phyloP scores from a whole-genome alignment of 208 protist genomes.

The Crithidia fasciculata region DNA sequence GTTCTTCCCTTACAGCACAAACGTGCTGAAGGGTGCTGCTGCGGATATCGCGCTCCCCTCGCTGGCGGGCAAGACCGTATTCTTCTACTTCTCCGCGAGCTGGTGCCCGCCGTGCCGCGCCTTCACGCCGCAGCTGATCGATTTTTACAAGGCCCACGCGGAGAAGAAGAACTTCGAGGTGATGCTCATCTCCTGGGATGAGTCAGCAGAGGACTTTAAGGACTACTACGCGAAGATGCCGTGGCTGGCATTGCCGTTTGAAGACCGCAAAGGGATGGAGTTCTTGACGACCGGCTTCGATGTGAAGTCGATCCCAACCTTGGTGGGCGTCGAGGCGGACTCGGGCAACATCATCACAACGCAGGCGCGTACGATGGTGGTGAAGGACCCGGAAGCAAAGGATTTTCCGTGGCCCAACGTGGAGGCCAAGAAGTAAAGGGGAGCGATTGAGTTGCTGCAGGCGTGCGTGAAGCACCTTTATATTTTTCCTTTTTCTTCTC shows the following conservation, averaged over 20 bases:
- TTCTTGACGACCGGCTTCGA: conserved; percentile 55
- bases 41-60: conserved; percentile 32
- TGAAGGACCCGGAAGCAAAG: conserved; percentile 71
- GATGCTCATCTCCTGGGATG: conserved; percentile 82
- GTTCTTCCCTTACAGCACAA: conserved; percentile 56
- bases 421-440: conserved; percentile 21
- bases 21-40: conserved; percentile 51
- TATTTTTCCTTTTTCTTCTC: background rate
- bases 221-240: conserved; percentile 87
- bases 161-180: conserved; percentile 88
- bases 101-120: conserved; percentile 95
- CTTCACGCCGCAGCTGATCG: conserved; percentile 88
- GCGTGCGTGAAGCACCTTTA: background rate
- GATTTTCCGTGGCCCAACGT: conserved; percentile 71
- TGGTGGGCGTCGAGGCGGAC: conserved; percentile 80
- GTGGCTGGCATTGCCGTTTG: conserved; percentile 80
- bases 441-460: background rate
- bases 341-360: conserved; percentile 76
- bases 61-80: conserved; percentile 68
- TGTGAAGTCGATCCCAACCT: conserved; percentile 81
- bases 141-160: conserved; percentile 83
- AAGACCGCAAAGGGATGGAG: conserved; percentile 44
- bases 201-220: conserved; percentile 73
- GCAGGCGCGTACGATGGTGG: conserved; percentile 52
- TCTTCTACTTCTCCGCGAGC: conserved; percentile 93